Conservation (phyloP, 257 asterid genomes). For the Gentiana straminea region DNA sequence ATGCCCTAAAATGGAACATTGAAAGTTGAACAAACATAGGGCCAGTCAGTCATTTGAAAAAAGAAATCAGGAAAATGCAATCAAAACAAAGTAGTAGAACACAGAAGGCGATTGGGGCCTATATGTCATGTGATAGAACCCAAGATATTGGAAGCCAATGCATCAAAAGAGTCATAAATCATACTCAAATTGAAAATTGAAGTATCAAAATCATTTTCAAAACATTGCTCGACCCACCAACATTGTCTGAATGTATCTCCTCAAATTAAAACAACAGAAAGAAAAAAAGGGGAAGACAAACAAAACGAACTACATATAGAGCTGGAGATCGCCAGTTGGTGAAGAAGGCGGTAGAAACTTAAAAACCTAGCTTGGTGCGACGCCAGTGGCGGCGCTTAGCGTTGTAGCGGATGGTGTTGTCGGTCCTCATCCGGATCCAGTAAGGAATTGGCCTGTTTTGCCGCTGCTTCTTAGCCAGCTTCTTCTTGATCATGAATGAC, state of each 20-base stretch:
- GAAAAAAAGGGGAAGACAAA: not conserved
- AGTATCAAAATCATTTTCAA: too few relatives aligned
- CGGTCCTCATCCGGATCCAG: constrained; percentile 5
- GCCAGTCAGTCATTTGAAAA: too few relatives aligned
- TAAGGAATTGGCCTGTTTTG: constrained; percentile 4
- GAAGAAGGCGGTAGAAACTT: not conserved
- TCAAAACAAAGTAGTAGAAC: too few relatives aligned
- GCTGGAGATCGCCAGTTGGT: not conserved
- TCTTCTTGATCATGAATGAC: constrained; percentile 1
- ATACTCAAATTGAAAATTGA: too few relatives aligned
- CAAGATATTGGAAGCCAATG: too few relatives aligned
- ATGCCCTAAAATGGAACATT: too few relatives aligned
- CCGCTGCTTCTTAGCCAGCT: constrained; percentile 1
- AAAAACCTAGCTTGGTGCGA: not conserved
- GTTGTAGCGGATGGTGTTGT: constrained; percentile 4
- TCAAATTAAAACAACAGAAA: not conserved
- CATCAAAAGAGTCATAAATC: too few relatives aligned
- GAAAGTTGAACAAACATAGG: too few relatives aligned
- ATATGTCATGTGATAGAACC: too few relatives aligned
- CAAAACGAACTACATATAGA: not conserved
- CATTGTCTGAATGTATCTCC: not conserved
- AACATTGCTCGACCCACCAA: too few relatives aligned
- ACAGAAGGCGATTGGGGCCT: too few relatives aligned
- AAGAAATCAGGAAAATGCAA: too few relatives aligned
- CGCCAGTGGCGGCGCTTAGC: not conserved